Percentiles rank a stretch among this genome's conserved stretches.
phyloP scores from a whole-genome alignment of 495 filamentous ascomycete species.

The Penicillium cinerascens region DNA sequence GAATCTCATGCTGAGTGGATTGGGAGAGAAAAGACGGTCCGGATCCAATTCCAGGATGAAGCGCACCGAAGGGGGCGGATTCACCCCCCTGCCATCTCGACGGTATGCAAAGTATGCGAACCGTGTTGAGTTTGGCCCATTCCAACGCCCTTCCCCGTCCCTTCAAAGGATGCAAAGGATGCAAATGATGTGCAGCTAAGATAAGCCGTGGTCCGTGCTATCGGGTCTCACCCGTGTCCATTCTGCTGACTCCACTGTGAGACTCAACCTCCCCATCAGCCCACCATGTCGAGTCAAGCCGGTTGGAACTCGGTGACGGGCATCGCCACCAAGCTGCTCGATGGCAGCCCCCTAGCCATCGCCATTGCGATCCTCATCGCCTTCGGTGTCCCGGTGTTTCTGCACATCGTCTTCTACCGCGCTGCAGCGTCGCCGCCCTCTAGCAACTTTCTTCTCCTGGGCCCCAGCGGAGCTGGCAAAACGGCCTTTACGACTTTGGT shows the following conservation, averaged over 20 bases:
- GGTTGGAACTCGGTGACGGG: constrained; percentile 35
- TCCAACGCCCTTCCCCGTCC: constrained; percentile 7
- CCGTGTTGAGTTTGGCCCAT: not conserved
- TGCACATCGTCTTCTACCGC: constrained; percentile 73
- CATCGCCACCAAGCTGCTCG: constrained; percentile 41
- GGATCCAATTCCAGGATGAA: constrained; percentile 4
- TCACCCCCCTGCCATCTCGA: constrained; percentile 4
- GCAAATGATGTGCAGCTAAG: constrained; percentile 15
- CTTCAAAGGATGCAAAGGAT: not conserved
- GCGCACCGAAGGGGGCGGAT: constrained; percentile 1
- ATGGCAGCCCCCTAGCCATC: constrained; percentile 49
- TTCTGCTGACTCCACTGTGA: constrained; percentile 1
- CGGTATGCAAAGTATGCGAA: constrained; percentile 13
- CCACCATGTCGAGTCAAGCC: constrained; percentile 30
- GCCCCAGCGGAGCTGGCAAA: constrained; percentile 83
- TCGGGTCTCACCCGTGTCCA: constrained; percentile 3
- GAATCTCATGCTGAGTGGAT: constrained; percentile 32
- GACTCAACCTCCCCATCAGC: constrained; percentile 7
- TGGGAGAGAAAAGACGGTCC: constrained; percentile 2
- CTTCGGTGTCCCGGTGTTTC: constrained; percentile 67
- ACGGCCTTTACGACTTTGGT: constrained; percentile 82
- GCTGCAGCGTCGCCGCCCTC: constrained; percentile 60
- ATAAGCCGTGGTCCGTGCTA: constrained; percentile 25
- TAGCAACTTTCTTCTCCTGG: constrained; percentile 80
- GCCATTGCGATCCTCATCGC: constrained; percentile 64